Evolutionary conservation across 2,329 filamentous ascomycete genomes (phyloP).

Genomic region (Aureobasidium subglaciale): DNA sequence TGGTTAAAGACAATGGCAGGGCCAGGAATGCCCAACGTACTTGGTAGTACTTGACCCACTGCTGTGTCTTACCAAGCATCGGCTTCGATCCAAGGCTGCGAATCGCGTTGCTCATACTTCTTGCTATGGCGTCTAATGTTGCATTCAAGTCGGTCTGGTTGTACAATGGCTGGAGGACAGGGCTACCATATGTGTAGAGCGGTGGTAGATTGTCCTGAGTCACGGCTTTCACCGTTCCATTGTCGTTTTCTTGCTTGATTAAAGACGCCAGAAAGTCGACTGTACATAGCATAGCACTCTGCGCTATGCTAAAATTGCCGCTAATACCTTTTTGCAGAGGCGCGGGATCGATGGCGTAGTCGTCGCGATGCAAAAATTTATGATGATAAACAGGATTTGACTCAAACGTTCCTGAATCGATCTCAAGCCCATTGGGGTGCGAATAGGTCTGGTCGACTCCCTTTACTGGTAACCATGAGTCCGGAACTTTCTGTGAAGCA

Average conservation of each 20-base stretch:
- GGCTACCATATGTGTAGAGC: neutral
- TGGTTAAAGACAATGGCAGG: neutral
- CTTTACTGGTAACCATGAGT: neutral
- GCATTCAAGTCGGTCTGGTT: neutral
- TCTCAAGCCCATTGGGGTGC: neutral
- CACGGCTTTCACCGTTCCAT: neutral
- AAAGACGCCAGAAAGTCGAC: neutral
- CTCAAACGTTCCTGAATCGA: neutral
- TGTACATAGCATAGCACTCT: neutral
- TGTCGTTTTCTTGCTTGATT: neutral
- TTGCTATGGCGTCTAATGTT: neutral
- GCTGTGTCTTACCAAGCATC: neutral
- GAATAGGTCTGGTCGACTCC: neutral
- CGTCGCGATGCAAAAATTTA: neutral
- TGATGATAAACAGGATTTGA: neutral
- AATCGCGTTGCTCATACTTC: conserved; percentile 5
- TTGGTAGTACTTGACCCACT: neutral
- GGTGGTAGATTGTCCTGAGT: neutral
- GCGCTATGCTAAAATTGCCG: neutral
- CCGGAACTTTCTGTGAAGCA: neutral
- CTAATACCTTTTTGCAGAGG: neutral
- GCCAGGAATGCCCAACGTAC: neutral
- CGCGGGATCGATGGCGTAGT: neutral
- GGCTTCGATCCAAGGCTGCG: neutral
- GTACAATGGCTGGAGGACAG: neutral